These are phyloP conservation scores for Penicillium malachiteum DNA, from an alignment of 495 filamentous ascomycete species.

Conservation along the genomic window DNA sequence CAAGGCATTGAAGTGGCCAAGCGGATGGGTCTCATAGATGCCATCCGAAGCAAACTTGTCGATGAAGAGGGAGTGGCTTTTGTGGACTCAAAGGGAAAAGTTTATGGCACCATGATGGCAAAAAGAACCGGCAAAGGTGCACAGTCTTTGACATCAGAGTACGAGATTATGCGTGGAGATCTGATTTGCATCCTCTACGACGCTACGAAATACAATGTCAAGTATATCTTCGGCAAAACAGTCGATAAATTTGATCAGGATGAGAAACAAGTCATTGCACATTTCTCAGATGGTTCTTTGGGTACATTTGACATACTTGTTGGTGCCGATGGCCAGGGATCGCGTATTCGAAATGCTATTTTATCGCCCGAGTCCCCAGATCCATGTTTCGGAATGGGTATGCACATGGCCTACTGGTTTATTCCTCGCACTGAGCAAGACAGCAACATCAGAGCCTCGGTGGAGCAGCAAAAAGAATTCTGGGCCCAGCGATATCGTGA, in stretches of 20 bases:
- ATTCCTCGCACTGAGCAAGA: slow-evolving; percentile 37
- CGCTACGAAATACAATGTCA: slow-evolving; percentile 32
- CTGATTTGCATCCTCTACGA: slow-evolving; percentile 38
- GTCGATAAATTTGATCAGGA: slow-evolving; percentile 26
- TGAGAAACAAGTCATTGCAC: slow-evolving; percentile 29
- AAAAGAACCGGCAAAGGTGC: slow-evolving; percentile 35
- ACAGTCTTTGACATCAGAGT: slow-evolving; percentile 40
- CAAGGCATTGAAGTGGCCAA: slow-evolving; percentile 36
- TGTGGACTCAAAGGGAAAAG: slow-evolving; percentile 30
- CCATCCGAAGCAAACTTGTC: slow-evolving; percentile 27
- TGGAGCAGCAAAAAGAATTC: slow-evolving; percentile 29
- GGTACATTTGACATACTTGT: slow-evolving; percentile 49
- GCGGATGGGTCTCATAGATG: slow-evolving; percentile 41
- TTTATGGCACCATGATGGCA: slow-evolving; percentile 25
- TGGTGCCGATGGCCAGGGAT: slow-evolving; percentile 51
- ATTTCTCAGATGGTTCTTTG: slow-evolving; percentile 35
- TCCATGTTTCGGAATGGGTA: slow-evolving; percentile 21
- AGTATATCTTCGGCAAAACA: slow-evolving; percentile 39
- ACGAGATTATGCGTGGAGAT: slow-evolving; percentile 49
- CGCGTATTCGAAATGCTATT: slow-evolving; percentile 36
- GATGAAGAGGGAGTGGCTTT: slow-evolving; percentile 36
- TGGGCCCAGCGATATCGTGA: slow-evolving; percentile 32
- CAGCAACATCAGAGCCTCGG: slow-evolving; percentile 17
- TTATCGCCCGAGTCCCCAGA: slow-evolving; percentile 24
- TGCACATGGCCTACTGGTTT: slow-evolving; percentile 44